Percentiles rank a stretch among this genome's conserved stretches.
Conservation (phyloP, 495 filamentous ascomycete species). For the Neurospora discreta region DNA sequence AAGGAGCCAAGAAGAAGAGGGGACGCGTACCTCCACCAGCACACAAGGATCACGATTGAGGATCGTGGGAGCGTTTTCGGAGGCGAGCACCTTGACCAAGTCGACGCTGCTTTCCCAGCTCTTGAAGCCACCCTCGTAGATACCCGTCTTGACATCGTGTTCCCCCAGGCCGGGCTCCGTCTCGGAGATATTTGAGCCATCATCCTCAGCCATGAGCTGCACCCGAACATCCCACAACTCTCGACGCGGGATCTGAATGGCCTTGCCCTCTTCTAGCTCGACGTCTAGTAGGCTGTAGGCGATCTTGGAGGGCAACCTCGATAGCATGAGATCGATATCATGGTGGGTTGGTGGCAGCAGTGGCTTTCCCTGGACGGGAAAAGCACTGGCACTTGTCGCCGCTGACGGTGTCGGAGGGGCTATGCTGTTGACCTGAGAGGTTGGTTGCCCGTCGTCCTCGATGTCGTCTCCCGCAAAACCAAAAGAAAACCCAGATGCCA, state of each 20-base stretch:
- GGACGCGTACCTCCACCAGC: conserved; percentile 60
- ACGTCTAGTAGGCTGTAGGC: conserved; percentile 56
- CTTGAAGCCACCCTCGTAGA: conserved; percentile 98
- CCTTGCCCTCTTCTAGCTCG: conserved; percentile 30
- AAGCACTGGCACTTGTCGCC: conserved; percentile 25
- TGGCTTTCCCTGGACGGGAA: conserved; percentile 38
- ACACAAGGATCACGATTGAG: conserved; percentile 33
- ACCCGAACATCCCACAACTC: conserved; percentile 90
- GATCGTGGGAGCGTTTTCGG: conserved; percentile 47
- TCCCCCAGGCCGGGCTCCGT: conserved; percentile 50
- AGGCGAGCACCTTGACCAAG: conserved; percentile 57
- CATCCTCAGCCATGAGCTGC: conserved; percentile 85
- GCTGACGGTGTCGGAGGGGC: conserved; percentile 11
- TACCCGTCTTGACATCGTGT: conserved; percentile 75
- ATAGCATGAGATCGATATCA: conserved; percentile 43
- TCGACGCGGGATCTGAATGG: conserved; percentile 59
- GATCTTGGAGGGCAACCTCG: conserved; percentile 64
- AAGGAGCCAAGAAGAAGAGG: background rate
- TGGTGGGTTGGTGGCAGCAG: conserved; percentile 35
- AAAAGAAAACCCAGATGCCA: conserved; percentile 52
- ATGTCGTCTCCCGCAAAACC: conserved; percentile 79
- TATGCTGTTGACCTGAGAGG: background rate
- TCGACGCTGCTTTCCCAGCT: conserved; percentile 95
- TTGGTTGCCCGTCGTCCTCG: conserved; percentile 45
- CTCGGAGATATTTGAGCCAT: conserved; percentile 24